Evolutionary conservation across 805 yeast species (phyloP), one percentile per base, ranked within the genome.

Genomic region (Myxozyma sirexii): DNA sequence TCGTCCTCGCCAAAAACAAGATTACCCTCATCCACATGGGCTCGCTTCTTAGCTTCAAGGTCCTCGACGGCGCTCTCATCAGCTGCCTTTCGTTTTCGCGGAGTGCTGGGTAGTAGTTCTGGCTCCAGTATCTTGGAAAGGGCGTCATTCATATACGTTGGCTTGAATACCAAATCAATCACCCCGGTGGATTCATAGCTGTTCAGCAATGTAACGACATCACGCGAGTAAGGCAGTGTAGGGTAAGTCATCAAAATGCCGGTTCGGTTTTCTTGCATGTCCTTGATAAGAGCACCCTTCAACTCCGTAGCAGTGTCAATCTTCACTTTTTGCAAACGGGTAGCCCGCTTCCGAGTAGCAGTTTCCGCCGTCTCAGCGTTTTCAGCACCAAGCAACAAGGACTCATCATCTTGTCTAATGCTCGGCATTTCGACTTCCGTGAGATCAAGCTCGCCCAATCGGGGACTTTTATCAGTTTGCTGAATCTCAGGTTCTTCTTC

Each of bases 281-380:
- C 64, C 55, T 73, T 72, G 35, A 77, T 69, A 35, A 66, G 63
- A 1, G 77, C 82, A 4, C 78, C 70, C n/a, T 79, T 74, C 41
- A 83, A 70, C 46, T 80, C 83, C 19, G 73, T 78, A 4, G 62
- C 68, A 0, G 74, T 65, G 68, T 84, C 88, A n/a, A 79, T 68
- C 35, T 76, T 71, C 27, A 84, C 67, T 63, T 76, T 79, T 59
- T 80, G 76, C 57, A 79, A 27, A 27, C 35, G 74, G 5, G 70
- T 67, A 42, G 69, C 73, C 3, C 58, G 63, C 43, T 56, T 44
- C 42, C 37, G 54, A 6, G 52, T 23, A 19, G 43, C 31, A 17
- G 57, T 23, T 15, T 37, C 31, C 10, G 55, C 41, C 37, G 46
- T 51, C 10, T 62, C 61, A 1, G 54, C 44, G 29, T 60, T 59